Conservation (phyloP, 2,329 filamentous ascomycete species). For the Zymoseptoria crescenta region DNA sequence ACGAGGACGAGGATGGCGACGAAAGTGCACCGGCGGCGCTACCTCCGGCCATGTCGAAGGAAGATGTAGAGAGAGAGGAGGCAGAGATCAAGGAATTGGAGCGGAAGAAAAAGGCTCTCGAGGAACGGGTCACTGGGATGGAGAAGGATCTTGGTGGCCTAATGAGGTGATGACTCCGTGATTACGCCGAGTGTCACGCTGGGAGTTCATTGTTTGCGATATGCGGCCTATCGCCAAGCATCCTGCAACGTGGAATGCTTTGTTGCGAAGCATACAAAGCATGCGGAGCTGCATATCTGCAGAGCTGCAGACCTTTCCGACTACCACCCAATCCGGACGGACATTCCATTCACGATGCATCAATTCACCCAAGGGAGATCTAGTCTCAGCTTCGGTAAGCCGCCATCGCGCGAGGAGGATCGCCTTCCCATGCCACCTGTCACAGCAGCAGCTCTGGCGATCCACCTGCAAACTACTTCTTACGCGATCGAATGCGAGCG, state of each 20-base stretch:
- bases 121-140: slow-evolving; percentile 60
- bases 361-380: background rate
- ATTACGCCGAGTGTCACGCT: background rate
- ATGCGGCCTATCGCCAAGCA: background rate
- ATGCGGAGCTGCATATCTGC: no score
- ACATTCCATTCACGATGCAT: background rate
- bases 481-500: no score
- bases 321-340: background rate
- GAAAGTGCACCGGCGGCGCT: slow-evolving; percentile 32
- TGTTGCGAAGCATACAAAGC: background rate
- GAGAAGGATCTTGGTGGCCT: slow-evolving; percentile 59
- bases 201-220: background rate
- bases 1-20: slow-evolving; percentile 38
- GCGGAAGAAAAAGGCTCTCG: slow-evolving; percentile 52
- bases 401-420: background rate
- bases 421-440: background rate
- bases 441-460: background rate
- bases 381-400: background rate
- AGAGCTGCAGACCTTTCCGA: no score
- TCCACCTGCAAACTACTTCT: no score
- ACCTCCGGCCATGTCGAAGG: slow-evolving; percentile 48
- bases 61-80: slow-evolving; percentile 61
- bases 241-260: background rate
- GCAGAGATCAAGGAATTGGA: slow-evolving; percentile 60
- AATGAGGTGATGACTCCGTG: slow-evolving; percentile 36